A percentile compares a stretch with the other conserved stretches of the same genome.
Evolutionary conservation across 306 rosid species (phyloP).

Genomic region (Pyrus bretschneideri): DNA sequence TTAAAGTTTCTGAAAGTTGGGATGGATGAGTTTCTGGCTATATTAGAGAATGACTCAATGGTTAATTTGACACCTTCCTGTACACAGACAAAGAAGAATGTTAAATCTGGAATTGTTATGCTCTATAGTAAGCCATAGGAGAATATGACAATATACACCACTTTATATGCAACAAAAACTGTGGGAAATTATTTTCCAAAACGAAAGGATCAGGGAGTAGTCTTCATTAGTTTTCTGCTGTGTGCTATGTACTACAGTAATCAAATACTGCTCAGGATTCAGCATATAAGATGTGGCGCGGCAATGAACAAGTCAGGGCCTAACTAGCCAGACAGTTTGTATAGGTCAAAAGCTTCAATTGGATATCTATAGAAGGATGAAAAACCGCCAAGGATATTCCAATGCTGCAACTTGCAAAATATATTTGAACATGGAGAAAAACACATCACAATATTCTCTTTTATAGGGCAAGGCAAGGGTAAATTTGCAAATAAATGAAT

Average conservation of each 20-base stretch:
- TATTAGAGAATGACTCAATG: constrained; percentile 56
- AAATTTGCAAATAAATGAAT: not conserved
- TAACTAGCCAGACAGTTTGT: not conserved
- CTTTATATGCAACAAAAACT: not conserved
- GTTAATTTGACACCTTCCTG: constrained; percentile 76
- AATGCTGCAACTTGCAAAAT: too few species aligned
- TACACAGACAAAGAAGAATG: constrained; percentile 7
- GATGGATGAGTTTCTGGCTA: constrained; percentile 44
- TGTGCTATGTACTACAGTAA: not conserved
- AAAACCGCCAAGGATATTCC: too few species aligned
- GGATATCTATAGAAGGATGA: not conserved
- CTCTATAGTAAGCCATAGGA: not conserved
- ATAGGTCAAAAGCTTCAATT: not conserved
- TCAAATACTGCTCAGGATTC: not conserved
- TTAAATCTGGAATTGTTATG: not conserved
- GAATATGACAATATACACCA: not conserved
- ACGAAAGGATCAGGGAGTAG: not conserved
- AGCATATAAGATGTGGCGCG: not conserved
- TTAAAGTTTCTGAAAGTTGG: constrained; percentile 29
- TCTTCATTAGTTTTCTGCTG: not conserved
- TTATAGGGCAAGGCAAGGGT: not conserved
- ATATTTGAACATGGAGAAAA: not conserved
- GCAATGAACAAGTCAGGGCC: not conserved
- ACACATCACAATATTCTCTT: not conserved
- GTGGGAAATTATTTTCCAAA: not conserved